phyloP scores from a whole-genome alignment of 768 basidiomycete genomes.

The Mycena alexandri region DNA sequence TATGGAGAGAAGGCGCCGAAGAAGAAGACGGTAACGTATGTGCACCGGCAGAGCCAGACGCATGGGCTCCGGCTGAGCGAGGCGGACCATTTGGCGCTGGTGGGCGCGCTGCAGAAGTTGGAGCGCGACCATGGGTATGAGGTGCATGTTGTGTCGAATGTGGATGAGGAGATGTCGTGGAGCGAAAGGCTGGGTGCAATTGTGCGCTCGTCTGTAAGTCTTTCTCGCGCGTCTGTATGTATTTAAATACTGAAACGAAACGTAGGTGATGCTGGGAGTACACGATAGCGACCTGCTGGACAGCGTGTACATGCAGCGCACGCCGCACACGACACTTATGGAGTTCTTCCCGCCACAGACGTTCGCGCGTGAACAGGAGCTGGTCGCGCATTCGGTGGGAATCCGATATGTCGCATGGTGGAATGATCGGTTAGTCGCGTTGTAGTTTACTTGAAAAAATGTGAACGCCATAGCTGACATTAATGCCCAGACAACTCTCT shows the following conservation, averaged over 20 bases:
- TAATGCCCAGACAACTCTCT: constrained; percentile 20
- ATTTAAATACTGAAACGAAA: constrained; percentile 24
- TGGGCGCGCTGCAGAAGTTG: constrained; percentile 68
- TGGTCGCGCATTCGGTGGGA: constrained; percentile 65
- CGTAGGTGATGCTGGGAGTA: constrained; percentile 71
- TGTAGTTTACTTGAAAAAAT: constrained; percentile 3
- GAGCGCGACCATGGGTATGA: constrained; percentile 65
- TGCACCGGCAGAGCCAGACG: constrained; percentile 69
- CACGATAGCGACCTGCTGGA: constrained; percentile 75
- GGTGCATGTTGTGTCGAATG: constrained; percentile 65
- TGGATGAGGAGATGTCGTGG: constrained; percentile 66
- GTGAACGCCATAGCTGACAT: not conserved
- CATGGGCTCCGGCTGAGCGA: constrained; percentile 63
- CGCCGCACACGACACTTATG: constrained; percentile 72
- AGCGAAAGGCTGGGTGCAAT: constrained; percentile 73
- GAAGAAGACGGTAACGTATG: constrained; percentile 73
- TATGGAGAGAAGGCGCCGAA: constrained; percentile 49
- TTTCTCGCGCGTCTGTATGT: constrained; percentile 13
- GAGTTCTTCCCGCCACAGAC: constrained; percentile 81
- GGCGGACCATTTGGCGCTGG: constrained; percentile 71
- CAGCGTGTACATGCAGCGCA: constrained; percentile 75
- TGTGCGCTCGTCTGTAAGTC: constrained; percentile 74
- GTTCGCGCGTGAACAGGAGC: constrained; percentile 73
- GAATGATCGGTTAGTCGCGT: constrained; percentile 49
- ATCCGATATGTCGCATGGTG: constrained; percentile 74